Base-by-base conservation (phyloP, 331 rosid species). In the Spiraea crenata region DNA sequence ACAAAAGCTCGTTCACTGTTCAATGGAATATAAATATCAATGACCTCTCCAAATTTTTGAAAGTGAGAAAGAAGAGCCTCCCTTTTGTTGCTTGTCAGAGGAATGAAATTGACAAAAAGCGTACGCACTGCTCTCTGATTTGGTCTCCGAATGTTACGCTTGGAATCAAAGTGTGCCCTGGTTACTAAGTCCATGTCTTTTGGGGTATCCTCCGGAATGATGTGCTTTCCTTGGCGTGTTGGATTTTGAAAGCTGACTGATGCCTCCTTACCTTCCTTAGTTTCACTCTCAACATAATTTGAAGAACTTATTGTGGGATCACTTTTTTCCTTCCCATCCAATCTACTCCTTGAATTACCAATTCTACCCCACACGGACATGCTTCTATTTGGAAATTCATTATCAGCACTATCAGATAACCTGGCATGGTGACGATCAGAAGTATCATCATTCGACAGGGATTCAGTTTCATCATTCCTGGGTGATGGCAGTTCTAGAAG, bases 1-100 rank as follows among this genome's bases (percentile, higher is more conserved):
- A 95, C 89, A 79, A 95, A 95, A 76, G 99, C 99, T 51, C 98
- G 87, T 52, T 83, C 96, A 54, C 92, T 86, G 76, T 91, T 95
- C 39, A 38, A 59, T 41, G 99, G 99, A 78, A 95, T 95, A 80
- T 88, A 81, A 74, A 95, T 86, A 80, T 95, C 98, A 61, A 89
- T 64, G 69, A 95, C 89, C 79, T 91, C 92, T 57, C 99, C 99
- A 81, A 89, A 95, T 76, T 82, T 95, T 77, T 82, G 82, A 80
- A 95, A 95, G 88, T 95, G 99, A 65, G 96, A 85, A 70, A 88
- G 93, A 80, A 95, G 98, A 66, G 83, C 49, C 62, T 91, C 99
- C 71, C 83, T 86, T 79, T 71, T 88, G 83, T 95, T 95, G 85
- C 60, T 88, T 76, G 84, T 88, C 63, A 57, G 90, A 37, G 99